Base-by-base conservation (phyloP, 2,329 filamentous ascomycete species). In the Coleophoma eucalyptorum region DNA sequence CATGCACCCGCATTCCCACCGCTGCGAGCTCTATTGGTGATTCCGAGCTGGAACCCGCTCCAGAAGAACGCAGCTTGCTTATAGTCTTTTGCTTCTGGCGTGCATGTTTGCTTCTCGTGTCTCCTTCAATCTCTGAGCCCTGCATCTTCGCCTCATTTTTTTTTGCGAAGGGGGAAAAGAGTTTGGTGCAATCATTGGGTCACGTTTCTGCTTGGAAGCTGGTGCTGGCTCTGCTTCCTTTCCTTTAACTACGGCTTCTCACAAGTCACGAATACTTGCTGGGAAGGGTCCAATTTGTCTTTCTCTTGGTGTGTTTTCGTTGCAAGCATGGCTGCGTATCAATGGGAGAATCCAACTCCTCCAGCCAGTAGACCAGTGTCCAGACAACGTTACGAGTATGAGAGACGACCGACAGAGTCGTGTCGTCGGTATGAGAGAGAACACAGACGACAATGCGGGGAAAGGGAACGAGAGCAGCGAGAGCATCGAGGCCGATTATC, bases 321-420 rank as follows among this genome's bases (percentile, higher is more conserved):
- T 26, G 26, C 26, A 42, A 31, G 47, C 53, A 63, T 63, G 59
- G 58, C 56, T 53, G 52, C 56, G 45, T 47, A 46, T 46, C 21
- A 52, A 18, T 52, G 48, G 48, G 50, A 43, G 41, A 50, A 52
- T 48, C 52, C 51, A 45, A 56, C 49, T 47, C 50, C 48, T 41
- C 54, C 55, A 48, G 55, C 43, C 51, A 53, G 21, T 52, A 57
- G 48, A 49, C 45, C 53, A 32, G 51, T 49, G 40, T 52, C 52
- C 11, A 54, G 53, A 56, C 54, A 49, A 41, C 50, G 53, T 12
- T 46, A 53, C 15, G 48, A 55, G 13, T 26, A 46, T 26, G 35
- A 52, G 54, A 45, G 44, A 19, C 50, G 49, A 33, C 50, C 42
- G 26, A 15, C 26, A 31, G 42, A 44, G 26, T 26, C 20, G 26